These are phyloP conservation scores for Cymodocea nodosa DNA, from an alignment of 116 monocot species.

Conservation along the genomic window DNA sequence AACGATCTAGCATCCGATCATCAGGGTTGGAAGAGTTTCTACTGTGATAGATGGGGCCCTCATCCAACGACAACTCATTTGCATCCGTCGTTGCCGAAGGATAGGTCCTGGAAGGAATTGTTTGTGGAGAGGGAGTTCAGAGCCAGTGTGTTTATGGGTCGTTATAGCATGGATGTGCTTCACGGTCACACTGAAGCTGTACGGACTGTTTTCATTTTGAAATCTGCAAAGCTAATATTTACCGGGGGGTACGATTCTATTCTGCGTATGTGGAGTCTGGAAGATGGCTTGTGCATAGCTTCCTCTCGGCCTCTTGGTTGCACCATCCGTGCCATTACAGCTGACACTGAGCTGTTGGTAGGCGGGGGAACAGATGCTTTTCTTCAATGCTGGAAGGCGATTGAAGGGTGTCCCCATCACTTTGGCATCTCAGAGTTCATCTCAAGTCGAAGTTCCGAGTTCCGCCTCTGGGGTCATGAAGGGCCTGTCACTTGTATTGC, in stretches of 20 bases:
- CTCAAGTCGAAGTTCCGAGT: slow-evolving; percentile 20
- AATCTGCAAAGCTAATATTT: slow-evolving; percentile 57
- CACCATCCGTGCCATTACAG: slow-evolving; percentile 74
- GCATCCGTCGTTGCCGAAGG: slow-evolving; percentile 1
- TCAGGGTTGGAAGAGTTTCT: slow-evolving; percentile 72
- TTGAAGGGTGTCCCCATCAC: slow-evolving; percentile 41
- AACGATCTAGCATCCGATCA: slow-evolving; percentile 53
- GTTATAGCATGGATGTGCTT: slow-evolving; percentile 53
- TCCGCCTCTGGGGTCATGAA: slow-evolving; percentile 87
- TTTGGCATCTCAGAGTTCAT: slow-evolving; percentile 39
- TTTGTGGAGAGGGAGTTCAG: slow-evolving; percentile 72
- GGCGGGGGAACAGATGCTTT: slow-evolving; percentile 63
- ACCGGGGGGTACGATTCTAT: slow-evolving; percentile 78
- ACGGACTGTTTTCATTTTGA: slow-evolving; percentile 53
- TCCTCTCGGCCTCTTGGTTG: slow-evolving; percentile 63
- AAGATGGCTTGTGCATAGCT: slow-evolving; percentile 57
- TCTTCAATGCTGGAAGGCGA: slow-evolving; percentile 71
- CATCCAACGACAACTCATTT: slow-evolving; percentile 11
- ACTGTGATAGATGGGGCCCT: slow-evolving; percentile 71
- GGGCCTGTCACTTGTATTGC: slow-evolving; percentile 88
- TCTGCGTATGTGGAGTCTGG: slow-evolving; percentile 86
- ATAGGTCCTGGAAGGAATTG: slow-evolving; percentile 67
- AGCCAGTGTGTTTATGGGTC: slow-evolving; percentile 72
- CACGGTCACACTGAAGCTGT: slow-evolving; percentile 77
- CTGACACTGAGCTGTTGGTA: slow-evolving; percentile 58